Evolutionary conservation across 768 basidiomycete genomes (phyloP).

Genomic region (Leccinum obscurum): DNA sequence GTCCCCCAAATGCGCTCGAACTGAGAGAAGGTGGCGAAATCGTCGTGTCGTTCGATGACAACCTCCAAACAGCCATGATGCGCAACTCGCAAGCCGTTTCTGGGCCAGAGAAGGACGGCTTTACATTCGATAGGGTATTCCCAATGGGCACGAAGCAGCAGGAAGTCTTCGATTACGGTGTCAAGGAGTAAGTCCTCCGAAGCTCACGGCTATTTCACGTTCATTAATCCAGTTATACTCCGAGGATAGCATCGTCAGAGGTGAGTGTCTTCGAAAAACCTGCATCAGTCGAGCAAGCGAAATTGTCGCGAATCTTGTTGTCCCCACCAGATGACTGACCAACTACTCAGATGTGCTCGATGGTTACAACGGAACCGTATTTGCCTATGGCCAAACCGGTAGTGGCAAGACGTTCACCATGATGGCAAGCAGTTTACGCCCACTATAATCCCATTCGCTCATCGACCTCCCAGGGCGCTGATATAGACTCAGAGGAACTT

Average conservation of each 20-base stretch:
- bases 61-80: conserved; percentile 80
- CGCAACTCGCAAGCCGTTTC: conserved; percentile 65
- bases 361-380: conserved; percentile 97
- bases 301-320: conserved; percentile 2
- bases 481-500: conserved; percentile 91
- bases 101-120: conserved; percentile 95
- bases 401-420: conserved; percentile 98
- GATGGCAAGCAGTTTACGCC: conserved; percentile 67
- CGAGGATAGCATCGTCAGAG: conserved; percentile 78
- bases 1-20: conserved; percentile 93
- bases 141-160: conserved; percentile 87
- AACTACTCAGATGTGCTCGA: conserved; percentile 82
- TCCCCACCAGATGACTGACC: conserved; percentile 20
- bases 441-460: conserved; percentile 8
- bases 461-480: conserved; percentile 69
- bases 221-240: conserved; percentile 19
- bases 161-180: conserved; percentile 98
- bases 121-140: conserved; percentile 97
- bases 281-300: conserved; percentile 4
- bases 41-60: conserved; percentile 86
- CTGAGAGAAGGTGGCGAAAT: conserved; percentile 84
- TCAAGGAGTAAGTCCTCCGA: conserved; percentile 76
- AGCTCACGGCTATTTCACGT: conserved; percentile 5
- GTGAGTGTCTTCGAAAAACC: conserved; percentile 39
- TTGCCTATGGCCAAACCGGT: conserved; percentile 97